Evolutionary conservation across 140 eudicot genomes (phyloP), one percentile per base, ranked within the genome.

Genomic region (Bidens hawaiensis): DNA sequence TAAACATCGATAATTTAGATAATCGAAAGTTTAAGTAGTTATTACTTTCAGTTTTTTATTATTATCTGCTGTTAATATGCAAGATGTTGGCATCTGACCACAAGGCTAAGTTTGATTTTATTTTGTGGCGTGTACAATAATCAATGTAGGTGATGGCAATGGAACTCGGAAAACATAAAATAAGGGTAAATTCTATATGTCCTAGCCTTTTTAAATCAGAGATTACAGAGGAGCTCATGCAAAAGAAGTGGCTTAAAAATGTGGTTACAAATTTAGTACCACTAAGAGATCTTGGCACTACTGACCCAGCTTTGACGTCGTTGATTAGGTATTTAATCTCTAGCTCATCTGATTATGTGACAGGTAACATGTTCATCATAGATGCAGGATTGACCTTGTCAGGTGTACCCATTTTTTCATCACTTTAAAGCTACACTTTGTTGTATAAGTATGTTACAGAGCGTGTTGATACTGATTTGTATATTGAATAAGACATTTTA

Each of bases 191-290:
- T 42, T 27, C 81, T 18, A 70, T 76, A 46, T 10, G 31, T 51
- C 74, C 81, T 0, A 74, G 74, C 5, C 3, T 69, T 22, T 76
- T 69, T 33, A 17, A 55, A 67, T 76, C 73, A 1, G 76, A 76
- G 54, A 76, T 76, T 8, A 64, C 77, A 0, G 25, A 58, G 15
- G 65, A 0, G 9, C 67, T 58, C 12, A 0, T 69, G 1, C 9
- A 55, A 42, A 68, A 68, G 31, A 55, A 68, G 27, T 18, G 65
- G 65, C 0, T 70, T 2, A 40, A 59, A 30, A 59, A 71, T 2
- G 52, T 71, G 10, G 46, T 16, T 28, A 19, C 45, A 45, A 71
- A 18, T 12, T 34, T 14, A 1, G 11, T 65, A 15, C 77, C 74
- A 5, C 12, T 31, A 31, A 2, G 38, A 31, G 60, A 50, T 0